These are phyloP conservation scores for Trypanosoma rangeli DNA, from an alignment of 208 protist species.

Conservation along the genomic window DNA sequence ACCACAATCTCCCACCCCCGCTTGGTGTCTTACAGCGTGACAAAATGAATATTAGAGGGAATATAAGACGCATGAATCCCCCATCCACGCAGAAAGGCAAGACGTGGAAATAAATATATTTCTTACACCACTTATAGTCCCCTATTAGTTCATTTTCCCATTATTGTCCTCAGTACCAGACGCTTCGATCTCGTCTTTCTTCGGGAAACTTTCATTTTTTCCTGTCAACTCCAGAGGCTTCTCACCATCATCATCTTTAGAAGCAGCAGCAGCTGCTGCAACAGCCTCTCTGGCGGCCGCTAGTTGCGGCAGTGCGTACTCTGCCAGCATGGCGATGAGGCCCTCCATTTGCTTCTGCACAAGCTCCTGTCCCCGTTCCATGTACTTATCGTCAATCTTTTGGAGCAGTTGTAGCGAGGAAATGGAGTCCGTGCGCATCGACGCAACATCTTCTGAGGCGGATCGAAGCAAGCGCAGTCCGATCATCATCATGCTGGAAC, in stretches of 20 bases:
- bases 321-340: background rate
- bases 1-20: background rate
- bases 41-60: background rate
- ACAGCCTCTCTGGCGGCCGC: background rate
- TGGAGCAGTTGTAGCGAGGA: slow-evolving; percentile 9
- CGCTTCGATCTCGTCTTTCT: background rate
- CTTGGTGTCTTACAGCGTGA: background rate
- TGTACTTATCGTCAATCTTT: slow-evolving; percentile 11
- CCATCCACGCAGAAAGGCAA: background rate
- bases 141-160: background rate
- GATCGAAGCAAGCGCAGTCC: slow-evolving; percentile 25
- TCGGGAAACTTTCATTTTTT: background rate
- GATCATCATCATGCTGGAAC: slow-evolving; percentile 20
- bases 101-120: slow-evolving; percentile 8
- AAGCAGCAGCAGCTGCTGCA: too few relatives aligned
- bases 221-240: background rate
- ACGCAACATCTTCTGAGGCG: slow-evolving; percentile 10
- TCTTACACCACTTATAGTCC: background rate
- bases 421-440: background rate
- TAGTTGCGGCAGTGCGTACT: background rate
- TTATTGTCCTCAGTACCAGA: background rate
- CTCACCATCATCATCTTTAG: too few relatives aligned
- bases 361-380: slow-evolving; percentile 1
- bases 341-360: slow-evolving; percentile 19
- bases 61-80: background rate